phyloP scores from a whole-genome alignment of 2,329 filamentous ascomycete species.

The Monilinia vaccinii-corymbosi region DNA sequence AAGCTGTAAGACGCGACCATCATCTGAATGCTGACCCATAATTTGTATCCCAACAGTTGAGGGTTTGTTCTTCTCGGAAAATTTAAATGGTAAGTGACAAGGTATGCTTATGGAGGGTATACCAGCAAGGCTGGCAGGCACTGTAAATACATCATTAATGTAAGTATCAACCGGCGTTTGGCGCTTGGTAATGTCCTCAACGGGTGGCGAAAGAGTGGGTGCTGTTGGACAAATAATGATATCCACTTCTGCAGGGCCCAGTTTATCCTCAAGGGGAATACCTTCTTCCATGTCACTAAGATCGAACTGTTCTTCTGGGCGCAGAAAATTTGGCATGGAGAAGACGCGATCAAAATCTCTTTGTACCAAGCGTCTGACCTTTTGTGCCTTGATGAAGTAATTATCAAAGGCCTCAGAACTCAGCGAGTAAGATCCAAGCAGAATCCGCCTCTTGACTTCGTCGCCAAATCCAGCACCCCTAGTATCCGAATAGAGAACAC shows the following conservation, averaged over 20 bases:
- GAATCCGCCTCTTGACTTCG: conserved; percentile 78
- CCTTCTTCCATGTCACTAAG: conserved; percentile 52
- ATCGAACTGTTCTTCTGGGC: conserved; percentile 43
- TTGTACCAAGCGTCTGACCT: conserved; percentile 73
- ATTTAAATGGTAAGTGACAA: conserved; percentile 29
- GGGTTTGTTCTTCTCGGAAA: conserved; percentile 27
- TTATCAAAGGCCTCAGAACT: conserved; percentile 90
- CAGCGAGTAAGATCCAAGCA: conserved; percentile 83
- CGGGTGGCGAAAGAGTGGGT: conserved; percentile 60
- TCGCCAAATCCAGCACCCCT: conserved; percentile 68
- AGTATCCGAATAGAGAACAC: conserved; percentile 67
- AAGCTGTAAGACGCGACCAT: conserved; percentile 51
- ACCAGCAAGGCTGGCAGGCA: conserved; percentile 86
- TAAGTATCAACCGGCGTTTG: conserved; percentile 63
- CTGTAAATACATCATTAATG: conserved; percentile 91
- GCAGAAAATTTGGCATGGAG: conserved; percentile 57
- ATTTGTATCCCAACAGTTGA: conserved; percentile 57
- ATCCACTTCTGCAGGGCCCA: conserved; percentile 61
- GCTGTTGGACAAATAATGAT: conserved; percentile 83
- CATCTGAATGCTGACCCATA: conserved; percentile 75
- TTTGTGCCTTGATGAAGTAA: conserved; percentile 92
- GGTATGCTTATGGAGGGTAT: conserved; percentile 84
- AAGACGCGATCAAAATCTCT: conserved; percentile 81
- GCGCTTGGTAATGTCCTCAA: conserved; percentile 44
- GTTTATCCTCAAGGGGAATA: conserved; percentile 42